Evolutionary conservation across 164 flowering plant species (phyloP).

Genomic region (Saururus chinensis): DNA sequence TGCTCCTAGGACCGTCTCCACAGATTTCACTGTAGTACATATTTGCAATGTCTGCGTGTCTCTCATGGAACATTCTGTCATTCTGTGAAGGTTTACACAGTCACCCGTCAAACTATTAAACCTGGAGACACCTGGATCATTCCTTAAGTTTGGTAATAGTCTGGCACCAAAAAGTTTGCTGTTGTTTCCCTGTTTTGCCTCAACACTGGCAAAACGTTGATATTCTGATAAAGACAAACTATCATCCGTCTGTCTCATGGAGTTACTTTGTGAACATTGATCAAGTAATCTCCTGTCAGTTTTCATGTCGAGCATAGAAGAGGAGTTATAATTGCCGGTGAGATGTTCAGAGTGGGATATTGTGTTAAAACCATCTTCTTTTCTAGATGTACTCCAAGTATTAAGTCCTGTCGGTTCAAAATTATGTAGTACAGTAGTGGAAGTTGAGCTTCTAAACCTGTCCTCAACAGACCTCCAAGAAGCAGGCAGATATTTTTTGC

Average conservation of each 20-base stretch:
- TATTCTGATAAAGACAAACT: background rate
- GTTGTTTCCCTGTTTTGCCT: background rate
- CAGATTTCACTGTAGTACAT: conserved; percentile 29
- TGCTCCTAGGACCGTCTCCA: conserved; percentile 19
- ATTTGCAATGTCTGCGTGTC: conserved; percentile 15
- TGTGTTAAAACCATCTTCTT: conserved; percentile 7
- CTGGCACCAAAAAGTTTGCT: conserved; percentile 12
- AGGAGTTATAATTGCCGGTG: conserved; percentile 6
- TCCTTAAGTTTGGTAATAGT: conserved; percentile 12
- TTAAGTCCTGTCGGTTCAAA: conserved; percentile 4
- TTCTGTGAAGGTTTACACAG: conserved; percentile 3
- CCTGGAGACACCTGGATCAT: conserved; percentile 5
- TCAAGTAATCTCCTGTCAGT: conserved; percentile 3
- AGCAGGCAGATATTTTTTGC: background rate
- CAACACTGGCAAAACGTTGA: background rate
- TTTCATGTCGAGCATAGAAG: conserved; percentile 17
- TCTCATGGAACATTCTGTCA: conserved; percentile 15
- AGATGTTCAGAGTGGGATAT: conserved; percentile 7
- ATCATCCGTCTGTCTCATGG: background rate
- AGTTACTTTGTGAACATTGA: conserved; percentile 3
- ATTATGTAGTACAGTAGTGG: conserved; percentile 2
- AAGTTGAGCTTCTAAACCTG: conserved; percentile 13
- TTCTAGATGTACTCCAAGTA: conserved; percentile 6
- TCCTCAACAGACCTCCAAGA: conserved; percentile 9
- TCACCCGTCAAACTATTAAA: conserved; percentile 11